Conservation (phyloP, 2,329 filamentous ascomycete species). For the Trichoderma polysporum region DNA sequence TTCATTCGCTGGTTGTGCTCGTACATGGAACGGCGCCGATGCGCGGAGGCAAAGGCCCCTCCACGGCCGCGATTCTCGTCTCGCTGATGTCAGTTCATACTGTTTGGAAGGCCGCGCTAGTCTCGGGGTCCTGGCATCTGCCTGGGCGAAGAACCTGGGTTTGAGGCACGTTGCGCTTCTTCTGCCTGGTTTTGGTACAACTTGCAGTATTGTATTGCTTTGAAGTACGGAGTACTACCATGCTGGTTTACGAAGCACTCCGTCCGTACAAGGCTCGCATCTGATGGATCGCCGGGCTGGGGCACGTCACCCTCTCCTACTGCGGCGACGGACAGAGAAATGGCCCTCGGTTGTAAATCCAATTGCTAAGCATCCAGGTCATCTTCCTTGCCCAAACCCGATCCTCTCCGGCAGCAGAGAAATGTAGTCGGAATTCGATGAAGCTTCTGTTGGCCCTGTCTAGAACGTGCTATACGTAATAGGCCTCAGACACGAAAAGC, state of each 20-base stretch:
- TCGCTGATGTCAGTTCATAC: conserved; percentile 17
- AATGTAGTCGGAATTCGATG: neutral
- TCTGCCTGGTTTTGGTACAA: no score
- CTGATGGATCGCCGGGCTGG: neutral
- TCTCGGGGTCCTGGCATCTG: conserved; percentile 14
- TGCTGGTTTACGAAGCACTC: neutral
- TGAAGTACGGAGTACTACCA: neutral
- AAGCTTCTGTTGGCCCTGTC: neutral
- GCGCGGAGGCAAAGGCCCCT: conserved; percentile 10
- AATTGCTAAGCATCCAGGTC: conserved; percentile 1
- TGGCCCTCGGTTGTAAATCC: neutral
- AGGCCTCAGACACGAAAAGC: conserved; percentile 15
- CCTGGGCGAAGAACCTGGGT: neutral
- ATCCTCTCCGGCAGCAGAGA: neutral
- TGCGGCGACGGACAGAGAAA: conserved; percentile 1
- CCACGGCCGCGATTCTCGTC: neutral
- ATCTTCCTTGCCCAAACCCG: neutral
- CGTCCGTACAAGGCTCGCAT: neutral
- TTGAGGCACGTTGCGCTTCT: no score
- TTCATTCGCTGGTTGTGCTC: neutral
- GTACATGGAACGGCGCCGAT: conserved; percentile 11
- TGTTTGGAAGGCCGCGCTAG: conserved; percentile 9
- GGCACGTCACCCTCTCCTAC: neutral
- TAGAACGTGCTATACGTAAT: conserved; percentile 24
- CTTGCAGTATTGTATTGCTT: neutral